phyloP scores from a whole-genome alignment of 495 filamentous ascomycete species.

The Barbatosphaeria neglecta region DNA sequence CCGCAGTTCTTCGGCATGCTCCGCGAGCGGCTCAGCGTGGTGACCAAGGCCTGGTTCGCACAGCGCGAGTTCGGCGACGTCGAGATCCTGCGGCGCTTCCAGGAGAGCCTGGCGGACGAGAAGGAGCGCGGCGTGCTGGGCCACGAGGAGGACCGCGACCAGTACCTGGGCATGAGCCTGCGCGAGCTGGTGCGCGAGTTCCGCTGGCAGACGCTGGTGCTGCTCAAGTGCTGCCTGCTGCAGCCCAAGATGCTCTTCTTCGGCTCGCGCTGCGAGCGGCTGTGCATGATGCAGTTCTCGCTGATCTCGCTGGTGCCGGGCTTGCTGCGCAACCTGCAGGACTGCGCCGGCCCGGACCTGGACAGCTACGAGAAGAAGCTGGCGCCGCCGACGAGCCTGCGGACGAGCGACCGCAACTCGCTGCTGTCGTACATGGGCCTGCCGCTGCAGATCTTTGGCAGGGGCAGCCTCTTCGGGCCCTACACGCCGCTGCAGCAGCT shows the following conservation, averaged over 20 bases:
- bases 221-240: conserved; percentile 85
- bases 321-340: conserved; percentile 71
- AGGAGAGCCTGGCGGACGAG: conserved; percentile 67
- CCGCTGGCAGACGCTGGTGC: conserved; percentile 80
- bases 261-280: conserved; percentile 79
- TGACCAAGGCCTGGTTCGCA: conserved; percentile 92
- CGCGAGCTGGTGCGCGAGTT: conserved; percentile 90
- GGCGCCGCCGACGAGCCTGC: conserved; percentile 69
- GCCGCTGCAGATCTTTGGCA: conserved; percentile 90
- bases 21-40: conserved; percentile 72
- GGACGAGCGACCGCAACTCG: conserved; percentile 83
- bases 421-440: conserved; percentile 88
- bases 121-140: conserved; percentile 49
- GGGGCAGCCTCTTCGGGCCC: conserved; percentile 89
- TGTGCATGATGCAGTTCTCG: conserved; percentile 98
- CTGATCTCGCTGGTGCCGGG: conserved; percentile 89
- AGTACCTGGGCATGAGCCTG: conserved; percentile 85
- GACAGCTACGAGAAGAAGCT: conserved; percentile 69
- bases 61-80: conserved; percentile 64
- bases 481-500: conserved; percentile 96
- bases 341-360: conserved; percentile 84
- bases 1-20: conserved; percentile 70
- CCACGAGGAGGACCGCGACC: conserved; percentile 63
- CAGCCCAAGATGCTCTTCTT: conserved; percentile 99
- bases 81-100: conserved; percentile 61